Base-by-base conservation (phyloP, 495 filamentous ascomycete species). In the Usnea hakonensis region DNA sequence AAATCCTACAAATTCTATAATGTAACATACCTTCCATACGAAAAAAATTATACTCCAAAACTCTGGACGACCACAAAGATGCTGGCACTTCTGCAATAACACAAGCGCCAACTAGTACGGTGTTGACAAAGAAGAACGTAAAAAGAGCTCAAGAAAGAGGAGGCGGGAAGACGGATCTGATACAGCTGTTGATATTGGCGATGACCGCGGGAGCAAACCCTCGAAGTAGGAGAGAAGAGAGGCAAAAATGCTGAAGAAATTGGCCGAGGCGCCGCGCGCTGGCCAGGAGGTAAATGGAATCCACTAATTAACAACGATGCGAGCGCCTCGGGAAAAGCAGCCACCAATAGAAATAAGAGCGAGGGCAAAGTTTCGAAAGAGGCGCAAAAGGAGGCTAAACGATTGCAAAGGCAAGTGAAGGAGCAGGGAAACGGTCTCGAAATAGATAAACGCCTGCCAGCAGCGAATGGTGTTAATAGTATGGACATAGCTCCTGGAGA, bases 161-260 rank as follows among this genome's bases (percentile, higher is more conserved):
- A 67, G 61, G 53, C 54, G 54, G 55, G 60, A 41, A 26, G 60
- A 59, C 7, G 33, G 60, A 33, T 8, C 40, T 10, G 14, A 55
- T 10, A 59, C 41, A 36, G 48, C 46, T 37, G 58, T 9, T 23
- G n/a, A 65, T 66, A 71, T 76, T 21, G 69, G 59, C 55, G 69
- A 70, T 36, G 70, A 69, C 16, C 60, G 65, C 23, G 65, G 61
- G 37, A 67, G 44, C 62, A 69, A 74, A 48, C 58, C 56, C 33
- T 63, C 69, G 6, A 78, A 77, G 61, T 76, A 77, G 60, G 63
- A 69, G 40, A 74, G 74, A 66, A 72, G 67, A 41, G 68, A 63
- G 50, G 62, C 66, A 30, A 69, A 63, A 53, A 67, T 50, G 57
- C 35, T 60, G 35, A 55, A 58, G 30, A 62, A 53, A 14, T 21